Percentiles rank a stretch among this genome's conserved stretches.
Conservation (phyloP, 1,284 basidiomycete genomes). For the Fomitopsis betulina region DNA sequence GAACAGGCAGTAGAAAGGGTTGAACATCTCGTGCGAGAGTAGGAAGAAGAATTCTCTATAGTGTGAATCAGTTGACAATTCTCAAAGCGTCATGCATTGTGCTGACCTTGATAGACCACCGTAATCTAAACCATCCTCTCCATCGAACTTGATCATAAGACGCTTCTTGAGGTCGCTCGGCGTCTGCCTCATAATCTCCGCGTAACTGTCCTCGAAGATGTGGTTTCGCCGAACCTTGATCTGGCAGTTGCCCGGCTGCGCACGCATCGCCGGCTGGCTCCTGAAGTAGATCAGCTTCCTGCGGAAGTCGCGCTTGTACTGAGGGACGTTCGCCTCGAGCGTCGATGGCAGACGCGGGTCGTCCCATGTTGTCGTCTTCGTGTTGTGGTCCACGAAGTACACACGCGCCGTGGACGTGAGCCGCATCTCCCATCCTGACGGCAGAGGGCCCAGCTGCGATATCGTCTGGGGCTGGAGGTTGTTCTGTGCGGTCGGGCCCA, state of each 20-base stretch:
- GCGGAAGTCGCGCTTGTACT: slow-evolving; percentile 99
- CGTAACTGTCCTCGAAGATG: slow-evolving; percentile 96
- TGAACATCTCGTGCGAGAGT: slow-evolving; percentile 97
- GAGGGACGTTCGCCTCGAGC: slow-evolving; percentile 92
- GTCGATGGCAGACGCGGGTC: slow-evolving; percentile 82
- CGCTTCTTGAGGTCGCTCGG: slow-evolving; percentile 96
- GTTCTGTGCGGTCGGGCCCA: slow-evolving; percentile 72
- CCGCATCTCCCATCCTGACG: slow-evolving; percentile 98
- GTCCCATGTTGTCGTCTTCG: slow-evolving; percentile 95
- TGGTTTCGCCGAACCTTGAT: slow-evolving; percentile 91
- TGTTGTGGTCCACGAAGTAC: slow-evolving; percentile 97
- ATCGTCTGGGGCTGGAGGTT: slow-evolving; percentile 76
- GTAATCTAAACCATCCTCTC: slow-evolving; percentile 97
- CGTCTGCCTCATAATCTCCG: slow-evolving; percentile 91
- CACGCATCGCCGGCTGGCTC: slow-evolving; percentile 92
- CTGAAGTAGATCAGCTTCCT: slow-evolving; percentile 99
- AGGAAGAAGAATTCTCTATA: slow-evolving; percentile 99
- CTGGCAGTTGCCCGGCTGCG: slow-evolving; percentile 90
- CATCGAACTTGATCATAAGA: slow-evolving; percentile 98
- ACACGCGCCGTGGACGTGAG: slow-evolving; percentile 89
- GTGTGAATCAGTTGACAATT: slow-evolving; percentile 4
- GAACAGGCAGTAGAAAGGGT: slow-evolving; percentile 99
- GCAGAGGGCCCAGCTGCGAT: slow-evolving; percentile 89
- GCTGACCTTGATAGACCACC: slow-evolving; percentile 88
- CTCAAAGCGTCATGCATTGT: not conserved